These are phyloP conservation scores for Neurospora sp. DNA, from an alignment of 495 filamentous ascomycete genomes.

Conservation along the genomic window DNA sequence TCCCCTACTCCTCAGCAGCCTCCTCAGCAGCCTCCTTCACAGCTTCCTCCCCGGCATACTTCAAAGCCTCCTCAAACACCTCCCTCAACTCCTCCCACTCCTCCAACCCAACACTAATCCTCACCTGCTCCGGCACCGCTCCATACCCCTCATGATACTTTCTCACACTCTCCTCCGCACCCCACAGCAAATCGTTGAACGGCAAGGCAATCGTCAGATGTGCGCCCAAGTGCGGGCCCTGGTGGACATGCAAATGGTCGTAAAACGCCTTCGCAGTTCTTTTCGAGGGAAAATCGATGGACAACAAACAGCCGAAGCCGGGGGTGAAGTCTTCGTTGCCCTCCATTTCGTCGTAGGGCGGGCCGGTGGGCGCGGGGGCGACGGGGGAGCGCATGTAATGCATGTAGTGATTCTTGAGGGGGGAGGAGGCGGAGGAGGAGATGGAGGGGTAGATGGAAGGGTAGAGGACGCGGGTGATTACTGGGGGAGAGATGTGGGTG, in stretches of 20 bases:
- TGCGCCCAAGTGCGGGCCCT: slow-evolving; percentile 39
- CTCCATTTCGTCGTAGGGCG: background rate
- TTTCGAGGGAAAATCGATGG: slow-evolving; percentile 30
- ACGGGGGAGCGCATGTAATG: slow-evolving; percentile 20
- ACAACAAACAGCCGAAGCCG: slow-evolving; percentile 26
- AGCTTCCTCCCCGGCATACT: slow-evolving; percentile 1
- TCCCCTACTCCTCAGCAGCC: background rate
- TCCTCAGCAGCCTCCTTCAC: background rate
- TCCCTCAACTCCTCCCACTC: slow-evolving; percentile 23
- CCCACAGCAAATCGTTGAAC: slow-evolving; percentile 31
- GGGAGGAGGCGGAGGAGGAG: background rate
- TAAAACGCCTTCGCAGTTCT: slow-evolving; percentile 27
- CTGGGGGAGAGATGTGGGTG: slow-evolving; percentile 7
- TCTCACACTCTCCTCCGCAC: slow-evolving; percentile 4
- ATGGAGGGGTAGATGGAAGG: slow-evolving; percentile 15
- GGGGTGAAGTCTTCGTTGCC: slow-evolving; percentile 19
- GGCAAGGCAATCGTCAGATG: slow-evolving; percentile 34
- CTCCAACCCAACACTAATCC: slow-evolving; percentile 35
- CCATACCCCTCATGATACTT: slow-evolving; percentile 22
- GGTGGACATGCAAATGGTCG: slow-evolving; percentile 30
- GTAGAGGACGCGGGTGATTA: slow-evolving; percentile 28
- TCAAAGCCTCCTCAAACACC: slow-evolving; percentile 24
- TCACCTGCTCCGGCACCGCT: slow-evolving; percentile 21
- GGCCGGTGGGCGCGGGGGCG: background rate
- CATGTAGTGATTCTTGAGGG: slow-evolving; percentile 18